phyloP scores from a whole-genome alignment of 2,329 filamentous ascomycete genomes.

The Tolypocladium inflatum region DNA sequence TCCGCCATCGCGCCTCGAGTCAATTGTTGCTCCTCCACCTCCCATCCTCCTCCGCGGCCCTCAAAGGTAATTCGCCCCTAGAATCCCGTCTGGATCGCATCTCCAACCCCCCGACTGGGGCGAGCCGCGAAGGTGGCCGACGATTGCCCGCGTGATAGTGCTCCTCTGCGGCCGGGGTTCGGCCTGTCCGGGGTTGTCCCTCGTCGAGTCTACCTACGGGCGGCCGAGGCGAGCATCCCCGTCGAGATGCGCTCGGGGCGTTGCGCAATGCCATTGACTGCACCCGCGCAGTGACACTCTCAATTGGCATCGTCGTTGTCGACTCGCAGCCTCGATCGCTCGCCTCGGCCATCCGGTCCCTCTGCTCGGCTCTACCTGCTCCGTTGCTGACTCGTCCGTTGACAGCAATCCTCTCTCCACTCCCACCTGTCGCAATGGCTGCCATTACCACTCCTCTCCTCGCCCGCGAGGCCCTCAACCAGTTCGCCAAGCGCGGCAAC shows the following conservation, averaged over 20 bases:
- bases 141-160: neutral
- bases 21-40: conserved; percentile 8
- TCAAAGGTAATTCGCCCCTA: conserved; percentile 5
- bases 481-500: conserved; percentile 31
- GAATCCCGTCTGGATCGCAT: neutral
- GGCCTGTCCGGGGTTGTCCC: neutral
- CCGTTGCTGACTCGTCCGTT: neutral
- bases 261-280: neutral
- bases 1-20: conserved; percentile 12
- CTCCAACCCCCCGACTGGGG: neutral
- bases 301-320: neutral
- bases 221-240: neutral
- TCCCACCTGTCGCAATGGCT: conserved; percentile 26
- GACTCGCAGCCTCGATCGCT: neutral
- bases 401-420: conserved; percentile 1
- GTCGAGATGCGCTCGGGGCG: neutral
- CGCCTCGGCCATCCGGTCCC: neutral
- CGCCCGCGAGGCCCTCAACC: conserved; percentile 25
- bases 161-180: neutral
- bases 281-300: neutral
- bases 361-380: neutral
- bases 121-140: neutral
- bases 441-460: conserved; percentile 25
- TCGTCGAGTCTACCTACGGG: neutral
- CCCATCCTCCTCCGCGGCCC: conserved; percentile 5